phyloP scores from a whole-genome alignment of 805 yeast genomes.

The Kazachstania psychrophila region DNA sequence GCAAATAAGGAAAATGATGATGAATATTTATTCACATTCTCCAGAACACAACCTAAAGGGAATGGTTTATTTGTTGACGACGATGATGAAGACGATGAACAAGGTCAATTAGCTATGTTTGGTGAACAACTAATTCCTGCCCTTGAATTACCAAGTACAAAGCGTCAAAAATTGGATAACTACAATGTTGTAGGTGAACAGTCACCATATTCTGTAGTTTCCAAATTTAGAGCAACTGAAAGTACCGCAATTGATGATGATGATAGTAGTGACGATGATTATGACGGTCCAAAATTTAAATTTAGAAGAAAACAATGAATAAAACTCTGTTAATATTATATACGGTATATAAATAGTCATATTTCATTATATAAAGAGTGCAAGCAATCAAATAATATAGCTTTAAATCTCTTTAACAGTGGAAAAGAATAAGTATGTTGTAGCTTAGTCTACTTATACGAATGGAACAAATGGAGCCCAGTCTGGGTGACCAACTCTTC shows the following conservation, averaged over 20 bases:
- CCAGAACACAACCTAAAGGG: neutral
- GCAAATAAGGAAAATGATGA: neutral
- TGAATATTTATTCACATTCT: slow-evolving; percentile 4
- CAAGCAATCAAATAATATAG: no score
- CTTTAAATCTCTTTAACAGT: no score
- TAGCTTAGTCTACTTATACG: neutral
- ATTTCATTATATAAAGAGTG: neutral
- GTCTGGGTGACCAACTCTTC: slow-evolving; percentile 24
- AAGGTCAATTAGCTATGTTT: neutral
- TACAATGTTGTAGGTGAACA: neutral
- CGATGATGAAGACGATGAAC: slow-evolving; percentile 8
- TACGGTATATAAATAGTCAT: no score
- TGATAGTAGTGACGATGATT: slow-evolving; percentile 11
- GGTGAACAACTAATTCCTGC: neutral
- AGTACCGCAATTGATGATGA: neutral
- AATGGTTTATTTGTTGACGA: slow-evolving; percentile 15
- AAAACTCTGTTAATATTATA: no score
- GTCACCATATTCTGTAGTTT: no score
- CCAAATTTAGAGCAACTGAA: neutral
- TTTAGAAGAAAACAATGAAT: slow-evolving; percentile 20
- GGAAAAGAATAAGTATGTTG: no score
- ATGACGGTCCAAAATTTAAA: slow-evolving; percentile 31
- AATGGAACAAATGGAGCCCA: slow-evolving; percentile 16
- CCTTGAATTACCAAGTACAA: no score
- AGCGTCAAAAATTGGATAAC: no score